Evolutionary conservation across 2,329 filamentous ascomycete genomes (phyloP).

Genomic region (Colletotrichum orchidophilum): DNA sequence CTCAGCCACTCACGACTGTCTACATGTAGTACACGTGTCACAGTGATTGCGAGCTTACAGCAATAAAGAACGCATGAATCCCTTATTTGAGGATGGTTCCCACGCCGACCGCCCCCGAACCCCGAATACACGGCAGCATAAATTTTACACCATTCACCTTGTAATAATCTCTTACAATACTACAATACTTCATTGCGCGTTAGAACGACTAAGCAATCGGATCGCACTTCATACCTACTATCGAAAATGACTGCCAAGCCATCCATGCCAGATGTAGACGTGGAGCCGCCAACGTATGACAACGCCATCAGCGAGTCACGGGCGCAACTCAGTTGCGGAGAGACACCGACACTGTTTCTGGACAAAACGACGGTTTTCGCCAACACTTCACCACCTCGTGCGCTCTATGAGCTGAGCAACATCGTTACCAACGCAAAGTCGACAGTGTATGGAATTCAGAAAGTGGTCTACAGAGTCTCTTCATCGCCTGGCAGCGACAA

Average conservation of each 20-base stretch:
- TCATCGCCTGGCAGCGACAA: slow-evolving; percentile 27
- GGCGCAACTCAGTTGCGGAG: slow-evolving; percentile 14
- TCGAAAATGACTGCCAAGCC: background rate
- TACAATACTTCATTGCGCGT: no score
- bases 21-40: no score
- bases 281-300: slow-evolving; percentile 23
- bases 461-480: slow-evolving; percentile 38
- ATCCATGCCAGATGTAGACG: slow-evolving; percentile 7
- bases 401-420: slow-evolving; percentile 41
- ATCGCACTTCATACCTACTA: background rate
- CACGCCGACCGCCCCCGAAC: no score
- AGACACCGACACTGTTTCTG: slow-evolving; percentile 13
- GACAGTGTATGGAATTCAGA: slow-evolving; percentile 38
- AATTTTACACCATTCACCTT: background rate
- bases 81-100: background rate
- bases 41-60: background rate
- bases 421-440: slow-evolving; percentile 34
- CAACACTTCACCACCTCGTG: slow-evolving; percentile 21
- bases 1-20: background rate
- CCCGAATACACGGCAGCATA: no score
- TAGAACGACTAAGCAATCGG: no score
- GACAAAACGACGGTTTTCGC: slow-evolving; percentile 21
- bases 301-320: slow-evolving; percentile 4
- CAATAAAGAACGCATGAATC: no score
- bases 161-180: background rate